A percentile compares a stretch with the other conserved stretches of the same genome.
These are phyloP conservation scores for Podochytrium sp. DNA, from an alignment of 192 early-diverging fungal species.

Conservation along the genomic window DNA sequence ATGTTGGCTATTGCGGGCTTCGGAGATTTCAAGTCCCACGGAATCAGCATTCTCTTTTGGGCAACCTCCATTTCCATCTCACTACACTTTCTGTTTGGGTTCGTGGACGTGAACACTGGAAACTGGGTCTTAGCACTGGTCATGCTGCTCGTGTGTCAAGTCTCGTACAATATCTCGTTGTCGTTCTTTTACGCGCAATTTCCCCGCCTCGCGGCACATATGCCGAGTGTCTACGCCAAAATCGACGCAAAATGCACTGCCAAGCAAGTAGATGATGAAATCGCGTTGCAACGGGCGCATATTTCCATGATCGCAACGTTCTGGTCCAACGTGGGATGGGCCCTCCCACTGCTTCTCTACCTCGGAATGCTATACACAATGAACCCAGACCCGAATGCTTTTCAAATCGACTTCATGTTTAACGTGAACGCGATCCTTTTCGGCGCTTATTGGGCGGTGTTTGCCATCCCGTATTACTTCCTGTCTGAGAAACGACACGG, in stretches of 20 bases:
- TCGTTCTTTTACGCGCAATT: constrained; percentile 19
- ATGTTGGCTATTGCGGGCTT: neutral
- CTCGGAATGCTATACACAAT: constrained; percentile 35
- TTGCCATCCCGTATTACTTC: constrained; percentile 46
- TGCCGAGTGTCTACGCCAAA: constrained; percentile 16
- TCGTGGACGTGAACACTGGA: neutral
- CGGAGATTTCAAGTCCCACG: constrained; percentile 1
- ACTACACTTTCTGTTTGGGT: neutral
- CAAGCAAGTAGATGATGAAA: constrained; percentile 19
- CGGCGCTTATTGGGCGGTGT: constrained; percentile 39
- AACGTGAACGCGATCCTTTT: constrained; percentile 26
- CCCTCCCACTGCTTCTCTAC: constrained; percentile 30
- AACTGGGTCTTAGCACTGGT: neutral
- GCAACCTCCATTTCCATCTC: neutral
- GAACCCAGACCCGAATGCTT: constrained; percentile 25
- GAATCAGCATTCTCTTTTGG: constrained; percentile 1
- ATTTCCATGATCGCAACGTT: constrained; percentile 48
- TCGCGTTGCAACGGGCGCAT: constrained; percentile 42
- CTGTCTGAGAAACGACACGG: constrained; percentile 42
- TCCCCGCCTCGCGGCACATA: constrained; percentile 13
- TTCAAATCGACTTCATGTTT: constrained; percentile 7
- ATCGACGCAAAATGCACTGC: constrained; percentile 6
- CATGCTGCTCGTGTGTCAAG: neutral
- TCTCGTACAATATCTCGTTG: constrained; percentile 11
- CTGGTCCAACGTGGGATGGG: constrained; percentile 49